Evolutionary conservation across 192 early-diverging fungal species (phyloP).

Genomic region (Entomortierella parvispora): DNA sequence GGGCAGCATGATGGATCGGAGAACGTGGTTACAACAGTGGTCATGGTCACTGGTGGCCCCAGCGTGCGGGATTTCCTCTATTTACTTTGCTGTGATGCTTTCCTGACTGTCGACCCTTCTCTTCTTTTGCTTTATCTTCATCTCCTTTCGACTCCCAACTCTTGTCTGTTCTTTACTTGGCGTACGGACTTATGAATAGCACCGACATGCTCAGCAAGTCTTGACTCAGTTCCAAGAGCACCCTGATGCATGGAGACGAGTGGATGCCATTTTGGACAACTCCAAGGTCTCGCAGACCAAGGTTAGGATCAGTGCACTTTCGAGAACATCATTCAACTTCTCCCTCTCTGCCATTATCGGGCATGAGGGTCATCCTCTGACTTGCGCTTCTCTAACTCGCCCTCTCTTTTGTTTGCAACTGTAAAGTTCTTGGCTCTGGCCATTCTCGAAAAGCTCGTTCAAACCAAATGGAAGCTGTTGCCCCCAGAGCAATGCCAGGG

Average conservation of each 20-base stretch:
- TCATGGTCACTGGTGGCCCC: too few relatives aligned
- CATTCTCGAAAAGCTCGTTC: slow-evolving; percentile 94
- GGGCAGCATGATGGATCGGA: too few relatives aligned
- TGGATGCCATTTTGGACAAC: slow-evolving; percentile 90
- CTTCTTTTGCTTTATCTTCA: not conserved
- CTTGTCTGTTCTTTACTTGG: not conserved
- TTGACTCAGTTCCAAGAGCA: slow-evolving; percentile 95
- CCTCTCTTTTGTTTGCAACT: too few relatives aligned
- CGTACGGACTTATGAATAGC: slow-evolving; percentile 60
- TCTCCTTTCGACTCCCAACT: not conserved
- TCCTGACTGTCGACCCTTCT: too few relatives aligned
- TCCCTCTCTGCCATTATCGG: too few relatives aligned
- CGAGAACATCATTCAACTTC: too few relatives aligned
- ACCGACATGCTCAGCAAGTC: slow-evolving; percentile 85
- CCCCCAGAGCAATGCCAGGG: slow-evolving; percentile 84
- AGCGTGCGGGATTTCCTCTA: too few relatives aligned
- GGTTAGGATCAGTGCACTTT: slow-evolving; percentile 70
- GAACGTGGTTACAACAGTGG: too few relatives aligned
- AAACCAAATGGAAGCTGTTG: slow-evolving; percentile 97
- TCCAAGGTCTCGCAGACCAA: slow-evolving; percentile 85
- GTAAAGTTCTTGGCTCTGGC: slow-evolving; percentile 91
- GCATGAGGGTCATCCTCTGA: too few relatives aligned
- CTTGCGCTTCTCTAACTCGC: too few relatives aligned
- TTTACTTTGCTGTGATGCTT: too few relatives aligned
- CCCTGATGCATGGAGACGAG: slow-evolving; percentile 95